Base-by-base conservation (phyloP, 768 basidiomycete genomes). In the Boletus barrowsii region DNA sequence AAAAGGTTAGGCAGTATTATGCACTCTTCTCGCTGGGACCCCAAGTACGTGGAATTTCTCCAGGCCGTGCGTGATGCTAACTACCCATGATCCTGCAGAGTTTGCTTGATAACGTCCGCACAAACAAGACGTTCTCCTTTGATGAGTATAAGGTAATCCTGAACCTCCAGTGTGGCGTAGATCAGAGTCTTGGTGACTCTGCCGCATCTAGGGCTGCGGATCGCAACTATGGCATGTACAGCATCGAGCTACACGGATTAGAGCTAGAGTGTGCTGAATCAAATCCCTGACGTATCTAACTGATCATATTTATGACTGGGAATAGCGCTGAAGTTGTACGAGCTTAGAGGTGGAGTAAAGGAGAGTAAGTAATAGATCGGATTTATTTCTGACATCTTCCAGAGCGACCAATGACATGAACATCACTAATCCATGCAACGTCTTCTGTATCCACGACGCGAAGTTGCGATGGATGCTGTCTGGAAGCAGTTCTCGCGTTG, bases 101-200 rank as follows among this genome's bases (percentile, higher is more conserved):
- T 48, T 84, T 98, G 80, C 76, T 98, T 46, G 84, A 89, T 29
- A 72, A 78, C 11, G 83, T 93, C 50, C 83, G 86, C 26, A 60
- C 75, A 45, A 76, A 79, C 58, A 83, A 81, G 57, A 71, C 71
- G 37, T 98, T 92, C 74, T 82, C 79, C 5, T 96, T 97, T 60
- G 94, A 96, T 60, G 91, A 98, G 65, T 98, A 96, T 71, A 90
- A 93, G 68, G 81, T 83, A 9, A 93, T 98, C 79, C 79, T 98
- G 45, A 88, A 85, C 62, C 78, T 98, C 36, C 92, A 93, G 62
- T 96, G 93, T 65, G 90, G 90, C 15, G 83, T 93, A 35, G 84
- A 91, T 64, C 83, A 79, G 54, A 73, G 69, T n/a, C 72, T 75
- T 13, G 79, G 77, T 18, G 81, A 83, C 35, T 73, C 74, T 20